Evolutionary conservation across 2,329 filamentous ascomycete genomes (phyloP).

Genomic region (Penicillium sumatraense): DNA sequence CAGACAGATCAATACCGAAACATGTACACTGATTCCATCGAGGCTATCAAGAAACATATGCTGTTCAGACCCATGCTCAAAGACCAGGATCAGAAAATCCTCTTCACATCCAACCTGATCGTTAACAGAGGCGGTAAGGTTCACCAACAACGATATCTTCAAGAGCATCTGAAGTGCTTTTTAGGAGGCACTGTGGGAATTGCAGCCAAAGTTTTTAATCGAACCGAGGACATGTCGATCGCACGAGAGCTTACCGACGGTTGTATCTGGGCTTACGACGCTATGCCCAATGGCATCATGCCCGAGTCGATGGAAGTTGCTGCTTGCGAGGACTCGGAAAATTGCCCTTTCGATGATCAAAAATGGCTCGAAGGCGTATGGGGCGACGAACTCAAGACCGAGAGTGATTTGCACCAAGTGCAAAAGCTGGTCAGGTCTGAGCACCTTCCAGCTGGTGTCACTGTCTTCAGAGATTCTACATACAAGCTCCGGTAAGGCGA

Average conservation of each 20-base stretch:
- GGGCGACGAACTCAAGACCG: conserved; percentile 19
- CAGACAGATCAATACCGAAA: conserved; percentile 46
- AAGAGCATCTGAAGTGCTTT: conserved; percentile 65
- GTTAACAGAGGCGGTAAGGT: conserved; percentile 18
- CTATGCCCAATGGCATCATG: conserved; percentile 64
- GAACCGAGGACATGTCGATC: conserved; percentile 58
- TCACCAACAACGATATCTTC: conserved; percentile 39
- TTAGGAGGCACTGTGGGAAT: conserved; percentile 66
- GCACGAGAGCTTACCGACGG: conserved; percentile 63
- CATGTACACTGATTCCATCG: conserved; percentile 49
- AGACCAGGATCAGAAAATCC: conserved; percentile 41
- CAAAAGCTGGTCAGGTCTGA: conserved; percentile 24
- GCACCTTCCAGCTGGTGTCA: conserved; percentile 34
- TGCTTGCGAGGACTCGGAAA: conserved; percentile 49
- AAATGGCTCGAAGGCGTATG: conserved; percentile 39
- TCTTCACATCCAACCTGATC: conserved; percentile 43
- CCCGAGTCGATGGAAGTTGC: conserved; percentile 61
- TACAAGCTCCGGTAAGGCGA: conserved; percentile 39
- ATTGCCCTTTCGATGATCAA: conserved; percentile 60
- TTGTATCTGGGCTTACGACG: conserved; percentile 66
- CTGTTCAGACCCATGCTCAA: conserved; percentile 52
- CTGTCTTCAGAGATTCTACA: conserved; percentile 28
- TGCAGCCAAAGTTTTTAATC: conserved; percentile 61
- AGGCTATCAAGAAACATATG: conserved; percentile 45
- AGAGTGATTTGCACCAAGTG: conserved; percentile 21